These are phyloP conservation scores for Sistotremastrum suecicum DNA, from an alignment of 768 basidiomycete genomes.

Conservation along the genomic window DNA sequence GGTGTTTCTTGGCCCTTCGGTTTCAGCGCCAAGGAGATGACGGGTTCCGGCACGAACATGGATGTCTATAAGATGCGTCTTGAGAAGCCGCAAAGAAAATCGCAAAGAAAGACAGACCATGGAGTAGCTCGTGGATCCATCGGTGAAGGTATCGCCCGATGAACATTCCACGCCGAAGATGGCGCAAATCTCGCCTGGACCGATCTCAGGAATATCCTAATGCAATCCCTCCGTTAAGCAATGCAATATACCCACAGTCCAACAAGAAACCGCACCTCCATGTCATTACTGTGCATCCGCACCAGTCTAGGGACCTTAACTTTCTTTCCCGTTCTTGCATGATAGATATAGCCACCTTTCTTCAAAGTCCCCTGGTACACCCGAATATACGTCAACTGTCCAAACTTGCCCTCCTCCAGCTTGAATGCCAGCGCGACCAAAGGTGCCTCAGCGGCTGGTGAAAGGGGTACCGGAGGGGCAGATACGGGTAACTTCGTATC, in stretches of 20 bases:
- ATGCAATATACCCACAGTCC: background rate
- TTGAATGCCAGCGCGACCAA: constrained; percentile 96
- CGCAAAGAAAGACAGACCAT: constrained; percentile 48
- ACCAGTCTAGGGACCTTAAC: constrained; percentile 94
- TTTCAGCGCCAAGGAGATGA: constrained; percentile 90
- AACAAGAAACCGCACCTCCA: constrained; percentile 56
- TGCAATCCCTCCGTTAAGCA: constrained; percentile 1
- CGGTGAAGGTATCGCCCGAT: constrained; percentile 95
- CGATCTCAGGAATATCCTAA: constrained; percentile 84
- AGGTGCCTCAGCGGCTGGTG: constrained; percentile 74
- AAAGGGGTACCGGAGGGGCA: constrained; percentile 59
- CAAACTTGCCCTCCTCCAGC: constrained; percentile 92
- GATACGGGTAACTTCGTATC: constrained; percentile 57
- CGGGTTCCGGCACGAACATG: constrained; percentile 98
- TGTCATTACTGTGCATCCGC: constrained; percentile 97
- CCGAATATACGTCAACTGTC: constrained; percentile 95
- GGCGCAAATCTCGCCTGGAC: constrained; percentile 97
- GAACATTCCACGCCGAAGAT: constrained; percentile 99
- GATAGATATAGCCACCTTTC: constrained; percentile 74
- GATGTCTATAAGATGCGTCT: constrained; percentile 46
- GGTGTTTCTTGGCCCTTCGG: constrained; percentile 87
- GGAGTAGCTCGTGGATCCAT: constrained; percentile 76
- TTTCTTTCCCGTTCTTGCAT: constrained; percentile 90
- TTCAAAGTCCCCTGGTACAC: constrained; percentile 93
- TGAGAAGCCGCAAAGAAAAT: background rate